Conservation (phyloP, 2,329 filamentous ascomycete genomes). For the Cladosporium cucumerinum region DNA sequence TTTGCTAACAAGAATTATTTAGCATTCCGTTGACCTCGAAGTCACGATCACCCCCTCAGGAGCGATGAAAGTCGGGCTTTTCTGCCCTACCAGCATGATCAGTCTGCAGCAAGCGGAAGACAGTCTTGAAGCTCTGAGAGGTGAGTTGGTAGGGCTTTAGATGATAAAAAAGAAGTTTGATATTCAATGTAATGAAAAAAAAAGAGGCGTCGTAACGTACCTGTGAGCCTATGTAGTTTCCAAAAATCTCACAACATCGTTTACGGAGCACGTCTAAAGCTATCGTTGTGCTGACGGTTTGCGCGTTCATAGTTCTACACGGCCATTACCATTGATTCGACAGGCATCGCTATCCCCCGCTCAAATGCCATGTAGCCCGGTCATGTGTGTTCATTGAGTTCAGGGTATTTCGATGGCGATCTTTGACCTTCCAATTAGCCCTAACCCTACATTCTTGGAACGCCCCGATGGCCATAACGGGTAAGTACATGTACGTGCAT, state of each 20-base stretch:
- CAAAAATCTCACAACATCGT: neutral
- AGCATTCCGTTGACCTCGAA: slow-evolving; percentile 57
- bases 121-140: slow-evolving; percentile 35
- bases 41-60: slow-evolving; percentile 46
- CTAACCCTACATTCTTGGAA: neutral
- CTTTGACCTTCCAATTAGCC: neutral
- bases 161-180: neutral
- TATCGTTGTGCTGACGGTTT: neutral
- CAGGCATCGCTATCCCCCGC: neutral
- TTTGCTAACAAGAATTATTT: slow-evolving; percentile 19
- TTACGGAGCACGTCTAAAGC: neutral
- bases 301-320: neutral
- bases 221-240: neutral
- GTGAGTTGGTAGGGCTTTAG: slow-evolving; percentile 18
- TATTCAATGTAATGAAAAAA: neutral
- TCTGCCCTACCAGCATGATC: slow-evolving; percentile 47
- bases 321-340: neutral
- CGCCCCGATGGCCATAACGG: neutral
- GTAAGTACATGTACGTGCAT: neutral
- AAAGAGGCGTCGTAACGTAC: neutral
- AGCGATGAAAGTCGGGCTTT: slow-evolving; percentile 53
- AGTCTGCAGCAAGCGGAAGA: slow-evolving; percentile 36
- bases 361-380: neutral
- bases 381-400: neutral
- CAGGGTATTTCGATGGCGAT: neutral